Base-by-base conservation (phyloP, 2,329 filamentous ascomycete species). In the Chrysoporthe cubensis region DNA sequence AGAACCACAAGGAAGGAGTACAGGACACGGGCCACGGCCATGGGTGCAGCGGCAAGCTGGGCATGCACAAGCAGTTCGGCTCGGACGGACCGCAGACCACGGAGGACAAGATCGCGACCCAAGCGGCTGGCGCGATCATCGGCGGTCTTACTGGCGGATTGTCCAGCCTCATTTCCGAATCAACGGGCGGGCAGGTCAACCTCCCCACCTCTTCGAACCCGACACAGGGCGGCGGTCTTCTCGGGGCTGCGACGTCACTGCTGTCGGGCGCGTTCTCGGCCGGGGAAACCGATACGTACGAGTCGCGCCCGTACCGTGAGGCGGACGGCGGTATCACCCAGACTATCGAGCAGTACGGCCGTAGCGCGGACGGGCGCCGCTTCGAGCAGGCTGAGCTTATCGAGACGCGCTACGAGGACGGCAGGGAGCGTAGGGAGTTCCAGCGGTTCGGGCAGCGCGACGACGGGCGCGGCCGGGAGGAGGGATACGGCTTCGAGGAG, bases 1-100 rank as follows among this genome's bases (percentile, higher is more conserved):
- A 90, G 69, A 97, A 97, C 79, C 94, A 97, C 81, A 95, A 93
- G 78, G 89, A 93, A 73, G 93, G 92, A 40, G 90, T 95, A 13
- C 81, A 93, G 18, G 94, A 97, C 78, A 90, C 87, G 64, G 94
- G 94, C 6, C 93, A 94, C 75, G 92, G 92, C 14, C 93, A 97
- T 76, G 93, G 93, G 63, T 97, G 93, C 75, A 83, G 81, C 69
- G 89, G 92, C 69, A 94, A 94, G 78, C 83, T 97, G 13, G 87
- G 89, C 71, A 91, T 96, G 87, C 88, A 89, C 71, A 94, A 91
- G 79, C 85, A 87, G 71, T 87, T 85, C 43, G 80, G 79, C 37
- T 44, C 50, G 7, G 79, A 78, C 2, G 82, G 80, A 14, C 79
- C 79, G 5, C 79, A 84, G 68, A 84, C 81, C 42, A 74, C 84